phyloP scores from a whole-genome alignment of 2,329 filamentous ascomycete genomes.

The Cucurbitaria berberidis region DNA sequence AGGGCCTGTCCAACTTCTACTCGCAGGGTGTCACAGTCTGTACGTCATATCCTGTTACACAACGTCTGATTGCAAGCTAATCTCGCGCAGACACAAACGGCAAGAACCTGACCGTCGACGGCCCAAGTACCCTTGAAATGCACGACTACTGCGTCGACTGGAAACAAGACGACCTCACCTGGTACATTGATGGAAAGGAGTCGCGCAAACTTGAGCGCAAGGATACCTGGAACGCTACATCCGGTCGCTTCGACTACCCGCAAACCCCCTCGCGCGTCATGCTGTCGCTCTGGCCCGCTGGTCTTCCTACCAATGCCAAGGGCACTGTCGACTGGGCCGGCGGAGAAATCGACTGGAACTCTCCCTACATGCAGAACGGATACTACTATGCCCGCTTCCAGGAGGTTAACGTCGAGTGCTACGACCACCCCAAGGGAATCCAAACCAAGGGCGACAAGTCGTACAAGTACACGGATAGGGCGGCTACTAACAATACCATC shows the following conservation, averaged over 20 bases:
- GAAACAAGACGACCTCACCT: conserved; percentile 84
- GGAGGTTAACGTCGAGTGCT: conserved; percentile 85
- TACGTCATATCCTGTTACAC: conserved; percentile 56
- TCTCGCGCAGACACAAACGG: conserved; percentile 71
- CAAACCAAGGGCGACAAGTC: conserved; percentile 65
- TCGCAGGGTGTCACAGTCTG: conserved; percentile 92
- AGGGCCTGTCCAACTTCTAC: conserved; percentile 94
- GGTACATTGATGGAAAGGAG: conserved; percentile 82
- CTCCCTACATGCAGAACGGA: conserved; percentile 78
- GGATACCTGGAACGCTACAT: conserved; percentile 84
- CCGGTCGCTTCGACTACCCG: conserved; percentile 83
- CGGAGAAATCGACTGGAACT: conserved; percentile 86
- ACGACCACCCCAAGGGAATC: conserved; percentile 75
- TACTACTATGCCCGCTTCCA: conserved; percentile 88
- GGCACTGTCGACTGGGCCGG: conserved; percentile 94
- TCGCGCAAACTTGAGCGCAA: conserved; percentile 75
- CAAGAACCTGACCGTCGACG: conserved; percentile 66
- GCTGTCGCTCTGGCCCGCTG: conserved; percentile 95
- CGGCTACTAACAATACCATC: conserved; percentile 75
- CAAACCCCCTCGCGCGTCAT: conserved; percentile 91
- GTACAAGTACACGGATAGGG: conserved; percentile 74
- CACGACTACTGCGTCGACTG: conserved; percentile 95
- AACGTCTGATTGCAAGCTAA: conserved; percentile 15
- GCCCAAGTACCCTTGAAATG: conserved; percentile 74
- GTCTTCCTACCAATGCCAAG: conserved; percentile 75